Evolutionary conservation across 1,284 basidiomycete genomes (phyloP).

Genomic region (Heimioporus punctisporus): DNA sequence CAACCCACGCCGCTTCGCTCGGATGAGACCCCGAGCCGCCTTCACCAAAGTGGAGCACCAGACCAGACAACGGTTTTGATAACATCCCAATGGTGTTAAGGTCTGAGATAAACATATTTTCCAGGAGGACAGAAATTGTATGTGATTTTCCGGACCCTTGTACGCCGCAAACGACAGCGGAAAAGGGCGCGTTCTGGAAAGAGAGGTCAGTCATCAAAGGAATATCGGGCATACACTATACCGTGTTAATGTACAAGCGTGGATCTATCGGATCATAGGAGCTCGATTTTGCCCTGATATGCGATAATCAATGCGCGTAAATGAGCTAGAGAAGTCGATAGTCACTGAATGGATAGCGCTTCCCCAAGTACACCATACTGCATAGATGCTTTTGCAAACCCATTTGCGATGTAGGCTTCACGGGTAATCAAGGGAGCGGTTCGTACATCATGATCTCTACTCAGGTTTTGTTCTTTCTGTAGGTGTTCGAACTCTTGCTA

Average conservation of each 20-base stretch:
- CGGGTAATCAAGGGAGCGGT: constrained; percentile 60
- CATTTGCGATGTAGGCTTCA: constrained; percentile 45
- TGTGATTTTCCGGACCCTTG: constrained; percentile 76
- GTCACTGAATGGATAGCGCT: constrained; percentile 43
- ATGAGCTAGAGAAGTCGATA: neutral
- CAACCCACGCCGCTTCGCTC: too few species aligned
- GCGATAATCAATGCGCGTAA: neutral
- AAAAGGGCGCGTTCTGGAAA: constrained; percentile 58
- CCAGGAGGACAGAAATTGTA: constrained; percentile 63
- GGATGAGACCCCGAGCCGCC: too few species aligned
- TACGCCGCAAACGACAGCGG: constrained; percentile 60
- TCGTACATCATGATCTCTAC: constrained; percentile 41
- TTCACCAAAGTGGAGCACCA: too few species aligned
- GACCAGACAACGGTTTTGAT: constrained; percentile 54
- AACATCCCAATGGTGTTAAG: constrained; percentile 50
- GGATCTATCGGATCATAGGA: constrained; percentile 39
- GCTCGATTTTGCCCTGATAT: constrained; percentile 28
- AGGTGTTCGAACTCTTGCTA: too few species aligned
- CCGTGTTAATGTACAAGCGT: constrained; percentile 64
- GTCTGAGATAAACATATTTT: constrained; percentile 62
- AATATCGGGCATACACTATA: constrained; percentile 31
- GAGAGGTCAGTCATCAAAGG: neutral
- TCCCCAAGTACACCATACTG: constrained; percentile 65
- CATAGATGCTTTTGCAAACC: constrained; percentile 29
- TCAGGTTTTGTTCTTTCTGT: too few species aligned